These are phyloP conservation scores for Aspergillus costaricaensis DNA, from an alignment of 2,329 filamentous ascomycete genomes.

Conservation along the genomic window DNA sequence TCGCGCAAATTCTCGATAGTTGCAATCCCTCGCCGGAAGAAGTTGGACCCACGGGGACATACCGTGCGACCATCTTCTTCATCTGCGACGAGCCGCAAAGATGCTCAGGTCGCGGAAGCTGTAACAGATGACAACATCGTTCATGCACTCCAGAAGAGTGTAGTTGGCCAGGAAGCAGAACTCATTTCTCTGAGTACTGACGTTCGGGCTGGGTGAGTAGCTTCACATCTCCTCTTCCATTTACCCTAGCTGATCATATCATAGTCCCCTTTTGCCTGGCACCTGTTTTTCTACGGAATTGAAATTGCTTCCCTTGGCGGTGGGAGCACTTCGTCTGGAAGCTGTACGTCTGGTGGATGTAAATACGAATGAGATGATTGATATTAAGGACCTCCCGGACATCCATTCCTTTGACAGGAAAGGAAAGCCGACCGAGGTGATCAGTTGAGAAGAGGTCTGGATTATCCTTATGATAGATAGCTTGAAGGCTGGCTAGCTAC, in stretches of 20 bases:
- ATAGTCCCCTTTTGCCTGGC: slow-evolving; percentile 55
- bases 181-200: slow-evolving; percentile 60
- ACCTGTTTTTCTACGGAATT: slow-evolving; percentile 60
- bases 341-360: slow-evolving; percentile 58
- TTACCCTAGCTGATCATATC: slow-evolving; percentile 8
- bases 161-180: slow-evolving; percentile 52
- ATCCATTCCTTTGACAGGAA: slow-evolving; percentile 47
- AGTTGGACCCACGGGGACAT: slow-evolving; percentile 45
- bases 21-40: slow-evolving; percentile 53
- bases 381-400: slow-evolving; percentile 59
- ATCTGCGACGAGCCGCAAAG: slow-evolving; percentile 40
- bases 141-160: slow-evolving; percentile 56
- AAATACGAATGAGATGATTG: slow-evolving; percentile 56
- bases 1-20: slow-evolving; percentile 57
- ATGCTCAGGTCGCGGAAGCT: slow-evolving; percentile 50
- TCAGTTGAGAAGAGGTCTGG: neutral
- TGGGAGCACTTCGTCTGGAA: slow-evolving; percentile 56
- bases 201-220: slow-evolving; percentile 57
- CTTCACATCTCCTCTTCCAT: neutral
- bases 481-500: slow-evolving; percentile 2
- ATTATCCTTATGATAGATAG: slow-evolving; percentile 3
- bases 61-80: slow-evolving; percentile 49
- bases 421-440: neutral
- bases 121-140: slow-evolving; percentile 60
- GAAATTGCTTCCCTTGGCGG: slow-evolving; percentile 54